Evolutionary conservation across 2,329 filamentous ascomycete genomes (phyloP).

Genomic region (Claviceps cyperi): DNA sequence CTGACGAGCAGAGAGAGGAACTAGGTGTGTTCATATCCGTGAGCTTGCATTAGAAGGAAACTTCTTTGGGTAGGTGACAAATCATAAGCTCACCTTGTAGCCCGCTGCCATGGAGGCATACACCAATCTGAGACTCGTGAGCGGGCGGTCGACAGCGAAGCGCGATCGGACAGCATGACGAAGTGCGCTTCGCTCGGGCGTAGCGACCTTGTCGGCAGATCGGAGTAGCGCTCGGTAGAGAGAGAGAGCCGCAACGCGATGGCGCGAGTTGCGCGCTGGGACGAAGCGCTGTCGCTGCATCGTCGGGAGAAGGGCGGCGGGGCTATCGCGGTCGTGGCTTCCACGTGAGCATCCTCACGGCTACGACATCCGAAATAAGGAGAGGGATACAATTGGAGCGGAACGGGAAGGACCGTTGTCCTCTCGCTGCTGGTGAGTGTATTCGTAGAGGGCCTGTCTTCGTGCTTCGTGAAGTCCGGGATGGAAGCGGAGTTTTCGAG

Average conservation of each 20-base stretch:
- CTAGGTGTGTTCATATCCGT: conserved; percentile 5
- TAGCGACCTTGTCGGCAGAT: conserved; percentile 36
- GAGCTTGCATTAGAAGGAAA: background rate
- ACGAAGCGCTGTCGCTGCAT: conserved; percentile 24
- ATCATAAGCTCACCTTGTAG: conserved; percentile 39
- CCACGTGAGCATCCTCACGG: background rate
- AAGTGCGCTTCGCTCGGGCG: conserved; percentile 27
- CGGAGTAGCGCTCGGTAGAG: conserved; percentile 58
- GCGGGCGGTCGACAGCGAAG: conserved; percentile 45
- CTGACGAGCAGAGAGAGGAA: conserved; percentile 27
- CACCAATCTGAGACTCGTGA: conserved; percentile 45
- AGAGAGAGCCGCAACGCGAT: conserved; percentile 46
- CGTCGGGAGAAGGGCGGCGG: background rate
- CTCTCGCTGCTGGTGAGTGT: background rate
- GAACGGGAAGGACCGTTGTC: background rate
- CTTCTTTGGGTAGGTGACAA: too few species aligned
- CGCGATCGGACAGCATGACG: conserved; percentile 42
- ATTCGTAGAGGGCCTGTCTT: too few species aligned
- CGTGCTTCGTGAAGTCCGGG: too few species aligned
- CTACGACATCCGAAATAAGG: background rate
- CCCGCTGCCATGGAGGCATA: conserved; percentile 49
- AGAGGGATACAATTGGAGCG: background rate
- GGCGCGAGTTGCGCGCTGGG: conserved; percentile 35
- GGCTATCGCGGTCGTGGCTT: background rate
- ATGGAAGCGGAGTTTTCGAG: too few species aligned